Evolutionary conservation across 176 grass and related monocot genomes (phyloP).

Genomic region (Chrysopogon serrulatus): DNA sequence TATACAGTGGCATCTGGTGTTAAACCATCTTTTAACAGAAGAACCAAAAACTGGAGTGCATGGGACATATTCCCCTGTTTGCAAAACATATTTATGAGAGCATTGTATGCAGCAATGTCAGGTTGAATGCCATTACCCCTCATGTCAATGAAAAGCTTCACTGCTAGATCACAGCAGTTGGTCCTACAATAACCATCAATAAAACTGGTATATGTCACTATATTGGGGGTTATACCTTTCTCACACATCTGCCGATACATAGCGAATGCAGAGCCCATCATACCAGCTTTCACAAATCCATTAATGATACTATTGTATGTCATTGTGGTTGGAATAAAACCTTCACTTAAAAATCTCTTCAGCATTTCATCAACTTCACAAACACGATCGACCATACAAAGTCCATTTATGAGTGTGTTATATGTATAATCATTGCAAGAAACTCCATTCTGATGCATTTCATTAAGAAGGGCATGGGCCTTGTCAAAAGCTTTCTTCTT

Average conservation of each 20-base stretch:
- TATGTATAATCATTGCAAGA: constrained; percentile 62
- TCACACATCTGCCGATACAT: constrained; percentile 61
- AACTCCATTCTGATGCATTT: constrained; percentile 59
- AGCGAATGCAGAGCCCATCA: constrained; percentile 45
- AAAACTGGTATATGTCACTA: constrained; percentile 84
- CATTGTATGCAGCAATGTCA: constrained; percentile 51
- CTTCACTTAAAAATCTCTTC: constrained; percentile 59
- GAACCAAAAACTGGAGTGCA: constrained; percentile 53
- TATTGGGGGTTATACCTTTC: constrained; percentile 49
- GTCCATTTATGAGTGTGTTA: constrained; percentile 76
- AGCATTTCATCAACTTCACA: constrained; percentile 67
- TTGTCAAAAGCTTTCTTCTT: constrained; percentile 53
- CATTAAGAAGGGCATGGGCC: constrained; percentile 46
- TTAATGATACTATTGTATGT: constrained; percentile 91
- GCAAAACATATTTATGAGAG: constrained; percentile 60
- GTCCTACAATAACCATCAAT: constrained; percentile 71
- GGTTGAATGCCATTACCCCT: constrained; percentile 47
- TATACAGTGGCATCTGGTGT: constrained; percentile 47
- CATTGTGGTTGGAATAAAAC: constrained; percentile 67
- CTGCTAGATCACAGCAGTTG: constrained; percentile 57
- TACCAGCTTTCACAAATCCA: constrained; percentile 57
- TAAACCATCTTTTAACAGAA: constrained; percentile 65
- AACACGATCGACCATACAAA: constrained; percentile 33
- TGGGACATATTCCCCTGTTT: constrained; percentile 66
- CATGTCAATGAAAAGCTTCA: constrained; percentile 70